These are phyloP conservation scores for Candida dendrica DNA, from an alignment of 805 yeast genomes.

Conservation along the genomic window DNA sequence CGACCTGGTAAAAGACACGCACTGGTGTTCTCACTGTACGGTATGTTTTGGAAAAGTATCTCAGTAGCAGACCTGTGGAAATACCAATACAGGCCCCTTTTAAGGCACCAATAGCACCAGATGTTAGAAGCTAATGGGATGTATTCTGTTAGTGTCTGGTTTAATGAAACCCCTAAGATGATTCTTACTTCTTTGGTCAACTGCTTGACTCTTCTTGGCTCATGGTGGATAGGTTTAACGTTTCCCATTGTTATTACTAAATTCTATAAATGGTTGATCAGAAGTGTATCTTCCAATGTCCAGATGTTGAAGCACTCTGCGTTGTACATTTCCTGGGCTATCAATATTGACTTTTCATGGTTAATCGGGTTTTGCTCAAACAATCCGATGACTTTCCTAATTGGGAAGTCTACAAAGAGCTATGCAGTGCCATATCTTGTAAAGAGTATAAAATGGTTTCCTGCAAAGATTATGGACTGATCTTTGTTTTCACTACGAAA, in stretches of 20 bases:
- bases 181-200: conserved; percentile 26
- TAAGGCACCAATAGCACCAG: conserved; percentile 33
- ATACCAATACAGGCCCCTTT: conserved; percentile 34
- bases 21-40: conserved; percentile 32
- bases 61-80: conserved; percentile 24
- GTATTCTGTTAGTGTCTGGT: too few relatives aligned
- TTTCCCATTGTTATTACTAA: conserved; percentile 4
- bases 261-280: too few relatives aligned
- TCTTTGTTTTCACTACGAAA: too few relatives aligned
- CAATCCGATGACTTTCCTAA: neutral
- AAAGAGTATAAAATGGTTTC: too few relatives aligned
- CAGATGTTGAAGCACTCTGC: too few relatives aligned
- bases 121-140: conserved; percentile 22
- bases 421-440: neutral
- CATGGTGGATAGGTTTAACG: conserved; percentile 31
- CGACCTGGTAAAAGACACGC: conserved; percentile 32
- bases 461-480: neutral
- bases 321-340: too few relatives aligned
- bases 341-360: too few relatives aligned
- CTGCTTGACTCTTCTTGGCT: conserved; percentile 27
- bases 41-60: conserved; percentile 27
- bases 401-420: neutral
- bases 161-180: neutral
- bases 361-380: neutral
- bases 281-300: too few relatives aligned